Percentiles rank a stretch among this genome's conserved stretches.
Evolutionary conservation across 768 basidiomycete species (phyloP).

Genomic region (Obba rivulosa): DNA sequence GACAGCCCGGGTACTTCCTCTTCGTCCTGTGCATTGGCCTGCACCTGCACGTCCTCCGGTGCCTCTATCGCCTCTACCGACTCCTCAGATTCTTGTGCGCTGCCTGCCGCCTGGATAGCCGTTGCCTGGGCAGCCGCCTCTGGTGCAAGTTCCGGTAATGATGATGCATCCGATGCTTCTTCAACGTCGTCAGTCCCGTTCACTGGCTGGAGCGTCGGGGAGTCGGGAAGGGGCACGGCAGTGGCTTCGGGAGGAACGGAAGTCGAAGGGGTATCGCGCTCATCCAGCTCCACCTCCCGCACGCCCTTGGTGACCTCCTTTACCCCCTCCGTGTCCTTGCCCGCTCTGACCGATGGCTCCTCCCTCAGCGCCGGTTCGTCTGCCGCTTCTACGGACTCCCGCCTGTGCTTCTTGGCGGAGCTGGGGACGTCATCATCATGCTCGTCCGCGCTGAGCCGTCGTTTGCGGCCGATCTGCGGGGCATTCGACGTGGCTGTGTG

Average conservation of each 20-base stretch:
- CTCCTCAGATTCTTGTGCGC: no score
- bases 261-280: constrained; percentile 13
- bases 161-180: not conserved
- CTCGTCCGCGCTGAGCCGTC: constrained; percentile 48
- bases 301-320: constrained; percentile 72
- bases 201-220: constrained; percentile 22
- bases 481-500: constrained; percentile 67
- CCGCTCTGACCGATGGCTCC: constrained; percentile 13
- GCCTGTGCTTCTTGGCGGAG: constrained; percentile 34
- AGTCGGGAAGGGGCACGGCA: constrained; percentile 34
- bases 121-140: not conserved
- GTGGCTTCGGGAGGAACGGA: constrained; percentile 19
- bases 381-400: constrained; percentile 33
- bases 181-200: not conserved
- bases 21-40: constrained; percentile 1
- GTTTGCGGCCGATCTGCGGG: constrained; percentile 62
- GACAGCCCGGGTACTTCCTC: constrained; percentile 16
- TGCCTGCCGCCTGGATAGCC: not conserved
- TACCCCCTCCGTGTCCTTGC: constrained; percentile 40
- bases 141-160: no score
- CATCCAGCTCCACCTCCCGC: constrained; percentile 60
- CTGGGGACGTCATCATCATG: constrained; percentile 34
- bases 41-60: not conserved
- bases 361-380: constrained; percentile 18
- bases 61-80: constrained; percentile 1